Evolutionary conservation across 2,329 filamentous ascomycete species (phyloP).

Genomic region (Ciborinia camelliae): DNA sequence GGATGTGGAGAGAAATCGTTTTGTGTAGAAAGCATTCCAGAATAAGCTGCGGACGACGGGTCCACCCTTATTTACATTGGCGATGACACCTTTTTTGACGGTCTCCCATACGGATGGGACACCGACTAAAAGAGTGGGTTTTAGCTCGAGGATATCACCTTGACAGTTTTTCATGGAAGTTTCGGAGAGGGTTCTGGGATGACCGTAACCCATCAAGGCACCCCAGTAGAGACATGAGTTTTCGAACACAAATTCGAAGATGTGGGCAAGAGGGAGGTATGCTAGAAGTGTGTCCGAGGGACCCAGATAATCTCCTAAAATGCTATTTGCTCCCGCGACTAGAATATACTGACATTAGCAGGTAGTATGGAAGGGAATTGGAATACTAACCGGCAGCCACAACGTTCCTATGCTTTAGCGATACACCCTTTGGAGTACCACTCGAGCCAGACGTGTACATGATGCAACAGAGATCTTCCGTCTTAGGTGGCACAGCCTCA

Average conservation of each 20-base stretch:
- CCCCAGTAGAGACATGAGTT: conserved; percentile 87
- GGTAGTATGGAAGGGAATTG: background rate
- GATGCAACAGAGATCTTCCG: conserved; percentile 78
- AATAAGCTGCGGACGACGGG: conserved; percentile 71
- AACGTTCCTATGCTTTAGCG: conserved; percentile 78
- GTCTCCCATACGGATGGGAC: conserved; percentile 98
- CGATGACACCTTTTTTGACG: conserved; percentile 88
- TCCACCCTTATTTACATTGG: conserved; percentile 61
- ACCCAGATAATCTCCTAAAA: conserved; percentile 74
- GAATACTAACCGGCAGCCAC: conserved; percentile 65
- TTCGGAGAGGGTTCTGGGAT: conserved; percentile 84
- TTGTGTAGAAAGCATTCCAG: conserved; percentile 58
- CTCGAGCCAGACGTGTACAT: conserved; percentile 89
- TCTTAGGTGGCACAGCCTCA: conserved; percentile 66
- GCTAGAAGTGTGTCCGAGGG: conserved; percentile 78
- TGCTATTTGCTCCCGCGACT: conserved; percentile 77
- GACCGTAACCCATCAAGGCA: conserved; percentile 89
- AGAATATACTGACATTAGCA: conserved; percentile 25
- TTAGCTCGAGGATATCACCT: conserved; percentile 90
- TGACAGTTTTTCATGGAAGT: conserved; percentile 81
- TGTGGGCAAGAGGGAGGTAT: conserved; percentile 92
- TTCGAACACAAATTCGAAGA: conserved; percentile 94
- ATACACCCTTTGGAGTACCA: conserved; percentile 84
- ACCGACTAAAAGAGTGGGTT: conserved; percentile 85
- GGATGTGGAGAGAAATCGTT: conserved; percentile 40